These are phyloP conservation scores for Solanum etuberosum DNA, from an alignment of 257 asterid species.

Conservation along the genomic window DNA sequence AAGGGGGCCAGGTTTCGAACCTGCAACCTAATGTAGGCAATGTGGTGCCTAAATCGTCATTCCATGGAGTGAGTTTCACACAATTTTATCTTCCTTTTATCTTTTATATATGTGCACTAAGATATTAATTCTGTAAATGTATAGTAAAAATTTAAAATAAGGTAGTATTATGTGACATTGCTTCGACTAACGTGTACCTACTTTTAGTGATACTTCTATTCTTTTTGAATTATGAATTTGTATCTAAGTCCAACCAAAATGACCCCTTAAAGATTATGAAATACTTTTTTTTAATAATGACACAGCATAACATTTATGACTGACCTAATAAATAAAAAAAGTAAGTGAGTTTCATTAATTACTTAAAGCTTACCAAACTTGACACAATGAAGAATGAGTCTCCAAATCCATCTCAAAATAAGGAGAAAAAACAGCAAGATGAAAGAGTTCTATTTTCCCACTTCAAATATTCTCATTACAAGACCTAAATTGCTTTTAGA, in stretches of 20 bases:
- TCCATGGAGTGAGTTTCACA: too few relatives aligned
- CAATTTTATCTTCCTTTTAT: too few relatives aligned
- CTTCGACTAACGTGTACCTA: background rate
- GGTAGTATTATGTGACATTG: background rate
- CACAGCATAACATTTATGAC: background rate
- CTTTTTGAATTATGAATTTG: background rate
- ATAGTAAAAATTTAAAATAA: background rate
- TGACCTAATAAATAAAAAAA: background rate
- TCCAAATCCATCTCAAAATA: background rate
- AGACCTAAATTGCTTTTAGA: background rate
- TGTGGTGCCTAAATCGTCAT: too few relatives aligned
- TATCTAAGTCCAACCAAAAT: background rate
- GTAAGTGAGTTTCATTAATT: background rate
- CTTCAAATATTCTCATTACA: background rate
- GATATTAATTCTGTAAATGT: background rate
- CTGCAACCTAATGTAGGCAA: too few relatives aligned
- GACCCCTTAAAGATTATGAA: background rate
- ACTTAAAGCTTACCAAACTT: background rate
- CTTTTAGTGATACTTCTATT: background rate
- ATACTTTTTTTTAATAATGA: background rate
- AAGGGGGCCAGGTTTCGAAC: too few relatives aligned
- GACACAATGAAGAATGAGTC: background rate
- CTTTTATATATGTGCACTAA: too few relatives aligned
- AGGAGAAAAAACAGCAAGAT: background rate
- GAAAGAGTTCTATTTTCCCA: background rate